Evolutionary conservation across 1,284 basidiomycete species (phyloP).

Genomic region (Xerocomus nothofagi): DNA sequence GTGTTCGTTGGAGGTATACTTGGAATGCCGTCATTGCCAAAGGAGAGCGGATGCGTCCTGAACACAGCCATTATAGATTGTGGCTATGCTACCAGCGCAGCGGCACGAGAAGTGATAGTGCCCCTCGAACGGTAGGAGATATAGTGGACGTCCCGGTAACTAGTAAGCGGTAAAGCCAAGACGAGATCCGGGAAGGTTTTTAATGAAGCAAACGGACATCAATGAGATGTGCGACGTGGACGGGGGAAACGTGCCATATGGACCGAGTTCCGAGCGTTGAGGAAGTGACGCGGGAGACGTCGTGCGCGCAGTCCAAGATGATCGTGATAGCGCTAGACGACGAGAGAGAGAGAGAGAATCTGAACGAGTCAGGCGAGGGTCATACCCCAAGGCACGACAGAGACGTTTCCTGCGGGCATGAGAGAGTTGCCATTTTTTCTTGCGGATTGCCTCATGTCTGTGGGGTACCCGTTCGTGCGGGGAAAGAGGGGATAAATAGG

Average conservation of each 20-base stretch:
- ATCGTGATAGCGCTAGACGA: not conserved
- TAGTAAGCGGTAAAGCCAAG: not conserved
- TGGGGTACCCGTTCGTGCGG: slow-evolving; percentile 25
- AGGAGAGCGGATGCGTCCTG: not conserved
- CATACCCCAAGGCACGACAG: not conserved
- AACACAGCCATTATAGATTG: not conserved
- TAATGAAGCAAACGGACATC: not conserved
- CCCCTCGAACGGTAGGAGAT: slow-evolving; percentile 8
- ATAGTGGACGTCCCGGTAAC: slow-evolving; percentile 5
- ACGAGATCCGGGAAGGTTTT: slow-evolving; percentile 13
- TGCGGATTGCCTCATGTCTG: slow-evolving; percentile 18
- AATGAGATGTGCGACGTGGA: slow-evolving; percentile 6
- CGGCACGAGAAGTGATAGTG: not conserved
- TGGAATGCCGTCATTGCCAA: slow-evolving; percentile 2
- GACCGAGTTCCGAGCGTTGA: slow-evolving; percentile 3
- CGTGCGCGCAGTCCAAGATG: not conserved
- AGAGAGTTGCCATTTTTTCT: not conserved
- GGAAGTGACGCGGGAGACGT: slow-evolving; percentile 3
- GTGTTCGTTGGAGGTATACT: slow-evolving; percentile 6
- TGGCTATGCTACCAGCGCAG: not conserved
- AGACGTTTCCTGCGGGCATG: not conserved
- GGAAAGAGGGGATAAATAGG: slow-evolving; percentile 21
- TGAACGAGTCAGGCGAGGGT: not conserved
- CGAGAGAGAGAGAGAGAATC: not conserved
- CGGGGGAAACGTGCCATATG: slow-evolving; percentile 3